A percentile compares a stretch with the other conserved stretches of the same genome.
Conservation (phyloP, 2,329 filamentous ascomycete species). For the Alternaria brassicae region DNA sequence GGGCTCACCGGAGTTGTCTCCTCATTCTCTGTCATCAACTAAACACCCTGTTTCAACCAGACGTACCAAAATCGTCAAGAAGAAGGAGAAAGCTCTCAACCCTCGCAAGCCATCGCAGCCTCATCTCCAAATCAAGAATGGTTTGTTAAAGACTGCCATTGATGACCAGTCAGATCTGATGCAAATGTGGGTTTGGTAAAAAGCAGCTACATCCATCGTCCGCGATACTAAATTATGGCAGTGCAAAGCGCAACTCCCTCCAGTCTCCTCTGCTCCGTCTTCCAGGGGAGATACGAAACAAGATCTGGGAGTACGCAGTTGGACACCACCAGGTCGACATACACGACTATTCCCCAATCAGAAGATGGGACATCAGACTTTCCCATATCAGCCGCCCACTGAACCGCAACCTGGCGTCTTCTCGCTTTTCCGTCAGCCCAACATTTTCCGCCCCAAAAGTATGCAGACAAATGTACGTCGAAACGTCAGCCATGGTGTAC, state of each 20-base stretch:
- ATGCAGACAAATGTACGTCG: constrained; percentile 23
- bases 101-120: neutral
- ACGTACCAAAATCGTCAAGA: neutral
- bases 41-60: neutral
- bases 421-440: neutral
- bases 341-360: neutral
- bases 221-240: neutral
- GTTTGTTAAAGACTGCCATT: constrained; percentile 6
- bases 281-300: constrained; percentile 21
- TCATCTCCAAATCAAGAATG: neutral
- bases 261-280: constrained; percentile 23
- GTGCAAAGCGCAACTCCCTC: constrained; percentile 12
- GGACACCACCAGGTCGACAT: constrained; percentile 11
- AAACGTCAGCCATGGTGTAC: constrained; percentile 17
- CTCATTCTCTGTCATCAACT: neutral
- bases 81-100: neutral
- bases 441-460: constrained; percentile 9
- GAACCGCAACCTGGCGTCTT: neutral
- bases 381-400: neutral
- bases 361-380: neutral
- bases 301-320: constrained; percentile 21
- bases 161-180: neutral
- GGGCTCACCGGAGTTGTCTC: neutral
- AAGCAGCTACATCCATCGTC: neutral
- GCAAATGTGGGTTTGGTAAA: constrained; percentile 2